A percentile compares a stretch with the other conserved stretches of the same genome.
Evolutionary conservation across 352 stramenopile species (phyloP).

Genomic region (Pythium guiyangense): DNA sequence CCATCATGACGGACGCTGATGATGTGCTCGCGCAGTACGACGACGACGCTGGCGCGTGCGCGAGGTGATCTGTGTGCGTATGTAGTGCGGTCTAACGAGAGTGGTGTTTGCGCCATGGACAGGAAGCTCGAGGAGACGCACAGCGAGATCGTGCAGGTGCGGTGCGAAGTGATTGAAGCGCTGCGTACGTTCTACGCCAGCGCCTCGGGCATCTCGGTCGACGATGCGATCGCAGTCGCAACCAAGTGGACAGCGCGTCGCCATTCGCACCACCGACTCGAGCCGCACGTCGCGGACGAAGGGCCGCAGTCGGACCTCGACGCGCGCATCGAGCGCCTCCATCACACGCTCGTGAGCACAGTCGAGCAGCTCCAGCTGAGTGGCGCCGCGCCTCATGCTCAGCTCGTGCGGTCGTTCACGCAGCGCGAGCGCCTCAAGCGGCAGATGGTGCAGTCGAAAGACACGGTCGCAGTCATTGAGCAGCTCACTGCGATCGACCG

Average conservation of each 20-base stretch:
- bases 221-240: conserved; percentile 59
- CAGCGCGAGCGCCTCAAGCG: conserved; percentile 52
- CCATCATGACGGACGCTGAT: no score
- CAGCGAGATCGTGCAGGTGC: conserved; percentile 52
- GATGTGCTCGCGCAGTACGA: not conserved
- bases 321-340: conserved; percentile 37
- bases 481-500: conserved; percentile 62
- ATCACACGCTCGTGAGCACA: conserved; percentile 35
- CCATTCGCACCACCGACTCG: not conserved
- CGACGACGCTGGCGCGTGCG: not conserved
- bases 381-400: conserved; percentile 20
- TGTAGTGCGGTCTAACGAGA: not conserved
- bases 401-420: conserved; percentile 48
- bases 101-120: not conserved
- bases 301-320: conserved; percentile 38
- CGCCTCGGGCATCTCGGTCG: conserved; percentile 43
- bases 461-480: conserved; percentile 61
- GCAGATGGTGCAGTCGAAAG: conserved; percentile 57
- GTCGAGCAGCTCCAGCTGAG: conserved; percentile 47
- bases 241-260: conserved; percentile 31
- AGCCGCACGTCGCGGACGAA: conserved; percentile 3
- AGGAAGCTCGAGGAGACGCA: conserved; percentile 73
- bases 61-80: not conserved
- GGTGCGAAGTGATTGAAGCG: conserved; percentile 44
- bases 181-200: conserved; percentile 65